phyloP scores from a whole-genome alignment of 2,329 filamentous ascomycete genomes.

The Claviceps pazoutovae region DNA sequence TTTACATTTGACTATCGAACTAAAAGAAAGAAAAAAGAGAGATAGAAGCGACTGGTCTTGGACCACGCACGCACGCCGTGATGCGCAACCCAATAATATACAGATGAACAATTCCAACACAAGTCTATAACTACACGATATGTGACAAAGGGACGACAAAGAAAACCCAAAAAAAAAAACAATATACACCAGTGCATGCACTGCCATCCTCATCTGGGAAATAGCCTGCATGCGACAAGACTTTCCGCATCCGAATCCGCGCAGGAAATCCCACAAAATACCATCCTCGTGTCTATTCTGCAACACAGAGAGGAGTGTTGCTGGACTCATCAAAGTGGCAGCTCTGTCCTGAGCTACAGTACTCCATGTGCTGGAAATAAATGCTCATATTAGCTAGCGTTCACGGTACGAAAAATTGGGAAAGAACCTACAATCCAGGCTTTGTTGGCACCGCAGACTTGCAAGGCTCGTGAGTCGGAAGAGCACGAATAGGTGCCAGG shows the following conservation, averaged over 20 bases:
- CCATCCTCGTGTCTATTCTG: not conserved
- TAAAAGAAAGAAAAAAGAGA: not conserved
- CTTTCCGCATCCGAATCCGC: no score
- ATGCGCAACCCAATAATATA: not conserved
- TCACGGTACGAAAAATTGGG: no score
- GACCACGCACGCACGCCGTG: not conserved
- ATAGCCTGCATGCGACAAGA: not conserved
- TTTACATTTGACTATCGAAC: not conserved
- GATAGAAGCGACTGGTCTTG: not conserved
- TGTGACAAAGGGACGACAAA: not conserved
- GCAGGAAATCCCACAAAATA: no score
- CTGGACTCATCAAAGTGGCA: slow-evolving; percentile 1
- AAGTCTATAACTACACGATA: not conserved
- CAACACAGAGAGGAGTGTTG: slow-evolving; percentile 2
- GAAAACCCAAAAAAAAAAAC: not conserved
- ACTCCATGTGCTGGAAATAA: not conserved
- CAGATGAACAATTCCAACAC: not conserved
- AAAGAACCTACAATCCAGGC: slow-evolving; percentile 1
- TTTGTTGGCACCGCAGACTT: not conserved
- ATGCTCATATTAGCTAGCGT: not conserved
- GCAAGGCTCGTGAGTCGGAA: not conserved
- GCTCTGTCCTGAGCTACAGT: not conserved
- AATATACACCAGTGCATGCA: not conserved
- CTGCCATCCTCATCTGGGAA: not conserved
- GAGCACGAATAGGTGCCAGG: slow-evolving; percentile 1